Evolutionary conservation across 495 filamentous ascomycete species (phyloP), one percentile per base, ranked within the genome.

Genomic region (Hypoxylon cercidicola): DNA sequence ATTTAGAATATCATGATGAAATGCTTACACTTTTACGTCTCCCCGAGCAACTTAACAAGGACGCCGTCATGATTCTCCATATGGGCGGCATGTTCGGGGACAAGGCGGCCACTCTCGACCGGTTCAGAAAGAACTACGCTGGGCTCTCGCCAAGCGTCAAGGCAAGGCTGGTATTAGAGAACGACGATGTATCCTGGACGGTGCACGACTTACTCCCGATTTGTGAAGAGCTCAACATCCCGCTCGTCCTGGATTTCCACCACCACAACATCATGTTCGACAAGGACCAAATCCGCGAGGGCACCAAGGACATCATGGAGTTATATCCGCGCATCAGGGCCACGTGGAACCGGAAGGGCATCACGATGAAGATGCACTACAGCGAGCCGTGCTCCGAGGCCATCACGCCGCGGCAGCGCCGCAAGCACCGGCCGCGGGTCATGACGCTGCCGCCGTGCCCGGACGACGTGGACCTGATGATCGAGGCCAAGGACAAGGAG

Each of bases 401-500:
- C 4, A 85, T 96, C 62, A 97, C 93, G 0, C 82, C 81, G 0
- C 77, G 87, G 4, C 88, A 95, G 64, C 81, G 93, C 13, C 81
- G 93, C 34, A 97, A 96, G 74, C 94, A 97, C 70, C 90, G 86
- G 44, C 87, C 90, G 0, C 83, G 93, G 6, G 91, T 95, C 3
- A 74, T 78, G 30, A 90, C 86, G 0, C 75, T 99, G 13, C 94
- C 94, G 11, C 94, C 94, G 0, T 97, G 93, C 66, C 78, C 87
- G 1, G 78, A 85, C 4, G 86, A 87, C 6, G 94, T 96, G 89
- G 95, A 97, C 72, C 80, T 97, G 11, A 99, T 97, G 95, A 97
- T 97, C 58, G 95, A 99, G 78, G 95, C 95, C 15, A 99, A 97
- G 70, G 93, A 97, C 69, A 99, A 97, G 75, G 95, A 99, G 75